A percentile compares a stretch with the other conserved stretches of the same genome.
Conservation (phyloP, 2,329 filamentous ascomycete species). For the Saccharata proteae region DNA sequence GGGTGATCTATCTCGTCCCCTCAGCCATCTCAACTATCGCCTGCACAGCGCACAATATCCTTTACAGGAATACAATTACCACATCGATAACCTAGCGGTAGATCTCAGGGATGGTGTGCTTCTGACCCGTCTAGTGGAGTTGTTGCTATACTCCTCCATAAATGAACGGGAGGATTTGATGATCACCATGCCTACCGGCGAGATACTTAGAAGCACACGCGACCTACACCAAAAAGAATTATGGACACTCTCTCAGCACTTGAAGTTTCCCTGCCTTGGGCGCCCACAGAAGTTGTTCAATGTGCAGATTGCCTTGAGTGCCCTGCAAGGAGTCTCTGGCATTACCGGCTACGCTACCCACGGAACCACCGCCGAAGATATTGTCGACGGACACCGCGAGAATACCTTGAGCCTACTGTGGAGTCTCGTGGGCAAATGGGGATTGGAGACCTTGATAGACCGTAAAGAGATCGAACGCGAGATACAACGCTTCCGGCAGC, state of each 20-base stretch:
- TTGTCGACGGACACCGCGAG: conserved; percentile 53
- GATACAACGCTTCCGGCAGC: conserved; percentile 29
- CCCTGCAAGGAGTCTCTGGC: conserved; percentile 34
- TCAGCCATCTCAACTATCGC: conserved; percentile 46
- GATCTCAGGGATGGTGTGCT: conserved; percentile 51
- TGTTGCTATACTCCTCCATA: conserved; percentile 38
- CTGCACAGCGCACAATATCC: conserved; percentile 42
- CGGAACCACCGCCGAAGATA: conserved; percentile 41
- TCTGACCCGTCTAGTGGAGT: conserved; percentile 47
- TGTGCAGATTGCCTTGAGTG: conserved; percentile 43
- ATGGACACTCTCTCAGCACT: conserved; percentile 42
- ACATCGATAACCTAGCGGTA: conserved; percentile 47
- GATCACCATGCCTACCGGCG: conserved; percentile 33
- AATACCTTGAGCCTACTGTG: conserved; percentile 51
- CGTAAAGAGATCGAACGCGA: conserved; percentile 43
- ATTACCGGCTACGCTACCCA: conserved; percentile 28
- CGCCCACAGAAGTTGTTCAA: conserved; percentile 48
- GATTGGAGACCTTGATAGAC: conserved; percentile 42
- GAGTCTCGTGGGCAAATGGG: conserved; percentile 46
- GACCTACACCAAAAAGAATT: conserved; percentile 22
- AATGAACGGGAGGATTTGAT: conserved; percentile 29
- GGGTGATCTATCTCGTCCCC: conserved; percentile 43
- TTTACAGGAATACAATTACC: conserved; percentile 47
- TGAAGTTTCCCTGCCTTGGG: conserved; percentile 45
- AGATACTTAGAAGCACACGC: conserved; percentile 27